phyloP scores from a whole-genome alignment of 2,329 filamentous ascomycete genomes.

The Aspergillus flavus region DNA sequence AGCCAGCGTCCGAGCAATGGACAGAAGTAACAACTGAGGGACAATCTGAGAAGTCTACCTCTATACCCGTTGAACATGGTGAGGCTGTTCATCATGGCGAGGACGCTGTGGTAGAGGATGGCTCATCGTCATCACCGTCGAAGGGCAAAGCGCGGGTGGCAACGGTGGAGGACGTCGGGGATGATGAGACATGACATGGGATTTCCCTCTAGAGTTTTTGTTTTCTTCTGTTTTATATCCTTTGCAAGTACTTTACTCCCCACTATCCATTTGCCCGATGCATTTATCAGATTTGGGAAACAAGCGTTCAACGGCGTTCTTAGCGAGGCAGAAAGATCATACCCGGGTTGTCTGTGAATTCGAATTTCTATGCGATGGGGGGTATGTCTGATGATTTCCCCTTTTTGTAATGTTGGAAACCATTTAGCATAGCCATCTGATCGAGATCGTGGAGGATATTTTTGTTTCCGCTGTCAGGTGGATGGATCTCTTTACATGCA shows the following conservation, averaged over 20 bases:
- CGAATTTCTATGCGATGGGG: constrained; percentile 2
- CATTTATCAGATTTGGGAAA: constrained; percentile 5
- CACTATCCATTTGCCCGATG: not conserved
- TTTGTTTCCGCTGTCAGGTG: not conserved
- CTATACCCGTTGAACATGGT: constrained; percentile 2
- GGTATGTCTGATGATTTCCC: not conserved
- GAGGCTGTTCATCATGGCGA: not conserved
- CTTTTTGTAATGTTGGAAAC: constrained; percentile 7
- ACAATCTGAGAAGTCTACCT: constrained; percentile 13
- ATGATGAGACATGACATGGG: constrained; percentile 29
- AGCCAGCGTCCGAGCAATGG: constrained; percentile 35
- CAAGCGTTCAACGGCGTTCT: constrained; percentile 2
- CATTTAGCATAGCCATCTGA: not conserved
- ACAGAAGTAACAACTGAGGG: constrained; percentile 30
- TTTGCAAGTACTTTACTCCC: not conserved
- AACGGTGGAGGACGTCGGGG: constrained; percentile 39
- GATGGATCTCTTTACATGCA: not conserved
- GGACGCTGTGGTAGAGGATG: constrained; percentile 10
- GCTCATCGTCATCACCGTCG: constrained; percentile 24
- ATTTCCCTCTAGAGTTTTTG: not conserved
- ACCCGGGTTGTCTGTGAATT: constrained; percentile 19
- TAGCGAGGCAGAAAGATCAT: constrained; percentile 19
- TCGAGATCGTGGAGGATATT: not conserved
- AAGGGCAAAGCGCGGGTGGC: constrained; percentile 39
- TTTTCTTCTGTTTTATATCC: constrained; percentile 4